phyloP scores from a whole-genome alignment of 306 rosid genomes.

The Fragaria nilgerrensis region DNA sequence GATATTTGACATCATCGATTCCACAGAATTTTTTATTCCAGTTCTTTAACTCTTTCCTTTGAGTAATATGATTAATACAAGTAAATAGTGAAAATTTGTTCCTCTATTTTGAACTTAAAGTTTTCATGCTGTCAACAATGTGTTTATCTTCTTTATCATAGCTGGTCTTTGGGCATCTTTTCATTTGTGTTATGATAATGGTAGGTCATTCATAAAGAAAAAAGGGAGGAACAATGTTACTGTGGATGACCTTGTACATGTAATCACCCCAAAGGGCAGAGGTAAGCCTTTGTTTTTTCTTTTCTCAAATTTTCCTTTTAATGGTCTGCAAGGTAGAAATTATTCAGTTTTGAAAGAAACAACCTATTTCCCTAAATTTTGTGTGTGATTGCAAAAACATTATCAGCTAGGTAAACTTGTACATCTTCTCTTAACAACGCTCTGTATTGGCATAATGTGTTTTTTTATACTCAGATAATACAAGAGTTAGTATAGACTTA shows the following conservation, averaged over 20 bases:
- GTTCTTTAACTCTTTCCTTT: not conserved
- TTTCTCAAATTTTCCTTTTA: not conserved
- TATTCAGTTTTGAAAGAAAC: not conserved
- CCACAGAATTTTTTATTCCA: not conserved
- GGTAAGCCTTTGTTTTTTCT: conserved; percentile 38
- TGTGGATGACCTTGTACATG: conserved; percentile 78
- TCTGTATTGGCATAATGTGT: not conserved
- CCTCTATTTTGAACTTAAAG: not conserved
- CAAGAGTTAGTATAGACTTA: not conserved
- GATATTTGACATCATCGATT: not conserved
- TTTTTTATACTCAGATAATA: not conserved
- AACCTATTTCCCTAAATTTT: not conserved
- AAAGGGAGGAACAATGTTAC: conserved; percentile 83
- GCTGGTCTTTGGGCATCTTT: not conserved
- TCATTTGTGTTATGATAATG: not conserved
- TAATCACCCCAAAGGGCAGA: conserved; percentile 90
- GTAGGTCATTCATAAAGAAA: conserved; percentile 72
- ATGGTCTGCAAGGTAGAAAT: not conserved
- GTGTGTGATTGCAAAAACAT: not conserved
- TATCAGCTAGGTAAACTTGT: conserved; percentile 2
- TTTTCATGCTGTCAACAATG: not conserved
- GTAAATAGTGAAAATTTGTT: not conserved
- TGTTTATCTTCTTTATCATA: not conserved
- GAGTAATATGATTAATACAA: not conserved
- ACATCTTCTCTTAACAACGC: not conserved